Evolutionary conservation across 371 early-diverging fungal species (phyloP), one percentile per base, ranked within the genome.

Genomic region (Chytridium lagenaria): DNA sequence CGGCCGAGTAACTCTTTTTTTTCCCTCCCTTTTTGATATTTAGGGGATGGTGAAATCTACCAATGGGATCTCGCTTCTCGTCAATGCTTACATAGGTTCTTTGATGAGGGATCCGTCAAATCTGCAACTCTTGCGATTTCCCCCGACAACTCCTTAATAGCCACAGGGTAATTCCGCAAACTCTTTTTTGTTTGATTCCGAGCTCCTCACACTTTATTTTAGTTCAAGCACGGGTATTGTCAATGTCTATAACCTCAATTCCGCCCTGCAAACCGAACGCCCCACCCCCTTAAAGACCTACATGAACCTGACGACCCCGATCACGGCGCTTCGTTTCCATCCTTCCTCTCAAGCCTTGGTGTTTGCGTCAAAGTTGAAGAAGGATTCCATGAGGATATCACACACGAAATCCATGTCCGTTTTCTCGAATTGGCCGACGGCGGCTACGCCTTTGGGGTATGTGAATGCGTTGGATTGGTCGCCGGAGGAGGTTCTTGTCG

Each of bases 371-470:
- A 73, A 86, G 52, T 75, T 74, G 31, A 91, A 90, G 71, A 87
- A 90, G 75, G 93, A 95, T 72, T 88, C 92, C 64, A 78, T 97
- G 68, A 84, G 89, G 73, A 73, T 98, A 61, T 85, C 92, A 2
- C 95, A 98, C 80, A 75, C 92, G 39, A 91, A 93, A 16, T 87
- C 93, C 0, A 82, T 87, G 55, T 85, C 88, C 19, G 94, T 96
- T 50, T 95, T 92, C 80, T 70, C 85, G 69, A 97, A 96, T 83
- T 98, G 97, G 97, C 97, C 97, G 1, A 94, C 93, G 10, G 76
- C 78, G 12, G 80, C 82, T 31, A 94, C 96, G 2, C 95, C 95
- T 16, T 82, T 96, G 37, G 87, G 91, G 37, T 87, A 92, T 75
- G 92, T 95, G 39, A 84, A 88, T 50, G 77, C 83, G 59, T 77